Evolutionary conservation across 2,329 filamentous ascomycete species (phyloP), one percentile per base, ranked within the genome.

Genomic region (Pseudogymnoascus sp.): DNA sequence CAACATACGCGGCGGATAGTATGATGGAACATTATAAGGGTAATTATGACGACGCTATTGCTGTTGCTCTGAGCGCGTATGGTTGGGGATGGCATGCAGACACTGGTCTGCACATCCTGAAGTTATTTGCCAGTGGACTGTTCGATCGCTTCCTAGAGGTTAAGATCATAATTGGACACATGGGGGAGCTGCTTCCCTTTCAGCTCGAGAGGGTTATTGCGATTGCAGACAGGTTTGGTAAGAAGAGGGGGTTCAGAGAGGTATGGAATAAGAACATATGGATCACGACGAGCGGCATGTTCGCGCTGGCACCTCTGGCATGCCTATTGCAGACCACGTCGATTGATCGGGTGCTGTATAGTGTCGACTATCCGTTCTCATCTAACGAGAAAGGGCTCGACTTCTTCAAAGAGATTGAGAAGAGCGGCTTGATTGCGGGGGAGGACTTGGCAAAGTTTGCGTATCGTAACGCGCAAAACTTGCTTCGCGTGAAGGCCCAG

Each of bases 261-360:
- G 80, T 85, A 1, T 87, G 80, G 76, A 76, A 80, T 55, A 72
- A 78, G 63, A 86, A 86, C 63, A 72, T 86, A 9, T 85, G 81
- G 78, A 70, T 87, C 25, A 85, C 83, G 1, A 84, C 82, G 1
- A 80, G 77, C 61, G 83, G 83, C 2, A 77, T 80, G 62, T 83
- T 80, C 70, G 77, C 77, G 28, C 64, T 84, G 16, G 75, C 73
- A 61, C 79, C 78, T 4, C 67, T 86, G 72, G 75, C 75, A 1
- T 77, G 74, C 60, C 68, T 80, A 5, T 63, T 80, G 55, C 65
- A 76, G 62, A 78, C 78, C 5, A 82, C 78, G 1, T 75, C 72
- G 16, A 73, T 77, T n/a, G 81, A 84, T 23, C 75, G 75, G 12
- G 76, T 86, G 1, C 62, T 86, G 68, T 85, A 81, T 67, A 83